phyloP scores from a whole-genome alignment of 306 rosid species.

The Ormosia emarginata region DNA sequence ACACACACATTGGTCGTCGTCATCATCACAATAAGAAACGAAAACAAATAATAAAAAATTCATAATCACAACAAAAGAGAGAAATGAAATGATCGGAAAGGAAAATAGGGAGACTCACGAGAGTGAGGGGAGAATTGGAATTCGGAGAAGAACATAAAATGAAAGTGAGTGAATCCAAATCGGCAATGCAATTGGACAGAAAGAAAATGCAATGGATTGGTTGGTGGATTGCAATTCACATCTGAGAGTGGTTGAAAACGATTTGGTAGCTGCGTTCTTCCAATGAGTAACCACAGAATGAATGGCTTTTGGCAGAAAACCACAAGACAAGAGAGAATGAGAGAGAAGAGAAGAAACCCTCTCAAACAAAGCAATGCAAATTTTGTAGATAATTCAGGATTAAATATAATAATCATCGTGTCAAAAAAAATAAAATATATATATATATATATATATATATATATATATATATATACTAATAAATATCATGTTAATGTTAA shows the following conservation, averaged over 20 bases:
- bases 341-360: neutral
- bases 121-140: constrained; percentile 38
- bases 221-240: constrained; percentile 46
- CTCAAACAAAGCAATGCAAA: neutral
- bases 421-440: no score
- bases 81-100: neutral
- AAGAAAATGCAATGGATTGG: neutral
- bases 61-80: no score
- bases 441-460: no score
- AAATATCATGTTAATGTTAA: no score
- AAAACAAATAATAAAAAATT: no score
- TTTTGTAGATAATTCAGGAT: constrained; percentile 8
- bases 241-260: constrained; percentile 41
- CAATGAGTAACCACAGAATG: constrained; percentile 2
- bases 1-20: neutral
- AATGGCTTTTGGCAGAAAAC: neutral
- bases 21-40: no score
- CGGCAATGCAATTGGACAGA: constrained; percentile 30
- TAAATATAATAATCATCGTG: neutral
- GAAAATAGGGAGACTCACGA: constrained; percentile 42
- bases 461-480: no score
- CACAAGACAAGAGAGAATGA: neutral
- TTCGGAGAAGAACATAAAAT: constrained; percentile 65
- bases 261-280: constrained; percentile 11
- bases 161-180: constrained; percentile 46